Evolutionary conservation across 805 yeast species (phyloP).

Genomic region (Candida pseudoglaebosa): DNA sequence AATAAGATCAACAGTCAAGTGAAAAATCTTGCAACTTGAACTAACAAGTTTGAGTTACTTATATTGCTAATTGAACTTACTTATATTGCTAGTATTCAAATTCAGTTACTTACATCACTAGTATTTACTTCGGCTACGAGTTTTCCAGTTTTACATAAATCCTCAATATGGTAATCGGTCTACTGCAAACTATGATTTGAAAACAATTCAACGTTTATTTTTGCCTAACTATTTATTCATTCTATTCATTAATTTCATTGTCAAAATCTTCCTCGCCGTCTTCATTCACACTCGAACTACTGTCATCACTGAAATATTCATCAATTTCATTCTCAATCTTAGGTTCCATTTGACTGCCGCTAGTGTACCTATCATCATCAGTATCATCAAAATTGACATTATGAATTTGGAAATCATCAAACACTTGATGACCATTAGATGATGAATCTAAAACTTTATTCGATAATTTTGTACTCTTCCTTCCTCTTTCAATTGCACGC

Average conservation of each 20-base stretch:
- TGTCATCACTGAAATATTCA: conserved; percentile 2
- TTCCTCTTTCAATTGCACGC: conserved; percentile 54
- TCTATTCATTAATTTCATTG: conserved; percentile 4
- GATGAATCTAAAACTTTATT: conserved; percentile 12
- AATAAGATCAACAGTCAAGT: conserved; percentile 23
- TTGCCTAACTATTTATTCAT: too few species aligned
- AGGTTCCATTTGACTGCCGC: neutral
- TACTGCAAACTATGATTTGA: too few species aligned
- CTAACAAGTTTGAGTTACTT: too few species aligned
- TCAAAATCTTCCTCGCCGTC: conserved; percentile 7
- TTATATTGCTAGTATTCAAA: too few species aligned
- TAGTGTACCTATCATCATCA: conserved; percentile 4
- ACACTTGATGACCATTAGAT: neutral
- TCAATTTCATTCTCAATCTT: neutral
- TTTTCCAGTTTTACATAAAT: too few species aligned
- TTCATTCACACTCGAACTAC: conserved; percentile 4
- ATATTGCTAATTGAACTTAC: too few species aligned
- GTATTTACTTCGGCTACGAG: too few species aligned
- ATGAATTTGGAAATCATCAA: conserved; percentile 6
- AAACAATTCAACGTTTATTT: too few species aligned
- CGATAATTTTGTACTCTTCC: conserved; percentile 21
- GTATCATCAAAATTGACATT: conserved; percentile 5
- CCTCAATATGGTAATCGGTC: too few species aligned
- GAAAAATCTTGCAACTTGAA: conserved; percentile 3
- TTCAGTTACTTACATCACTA: too few species aligned